Conservation (phyloP, 2,329 filamentous ascomycete genomes). For the Diaporthe eres region DNA sequence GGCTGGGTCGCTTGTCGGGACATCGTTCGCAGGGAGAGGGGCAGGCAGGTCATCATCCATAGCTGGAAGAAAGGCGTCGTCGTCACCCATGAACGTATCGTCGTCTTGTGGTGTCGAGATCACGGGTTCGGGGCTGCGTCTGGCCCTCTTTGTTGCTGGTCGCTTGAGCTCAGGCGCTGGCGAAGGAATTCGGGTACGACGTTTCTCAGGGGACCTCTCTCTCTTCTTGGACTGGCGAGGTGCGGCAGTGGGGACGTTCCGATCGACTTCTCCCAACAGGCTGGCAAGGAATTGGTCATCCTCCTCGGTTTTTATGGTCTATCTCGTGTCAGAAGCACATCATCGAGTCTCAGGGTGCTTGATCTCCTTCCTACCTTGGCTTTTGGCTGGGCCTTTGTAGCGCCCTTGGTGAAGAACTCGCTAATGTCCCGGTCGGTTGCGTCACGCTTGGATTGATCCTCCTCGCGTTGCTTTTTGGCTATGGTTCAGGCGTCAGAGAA, state of each 20-base stretch:
- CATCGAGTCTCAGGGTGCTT: neutral
- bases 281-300: slow-evolving; percentile 90
- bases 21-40: slow-evolving; percentile 56
- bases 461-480: slow-evolving; percentile 91
- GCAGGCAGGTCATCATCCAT: slow-evolving; percentile 71
- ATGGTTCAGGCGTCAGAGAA: slow-evolving; percentile 31
- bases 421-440: slow-evolving; percentile 93
- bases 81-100: slow-evolving; percentile 65
- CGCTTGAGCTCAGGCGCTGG: slow-evolving; percentile 73
- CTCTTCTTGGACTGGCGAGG: slow-evolving; percentile 72
- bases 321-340: slow-evolving; percentile 39
- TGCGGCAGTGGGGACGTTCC: slow-evolving; percentile 72
- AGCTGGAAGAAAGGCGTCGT: slow-evolving; percentile 67
- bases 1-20: slow-evolving; percentile 88
- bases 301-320: slow-evolving; percentile 85
- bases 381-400: slow-evolving; percentile 77
- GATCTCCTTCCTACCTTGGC: slow-evolving; percentile 75
- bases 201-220: slow-evolving; percentile 81
- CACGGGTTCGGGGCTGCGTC: slow-evolving; percentile 64
- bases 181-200: slow-evolving; percentile 85
- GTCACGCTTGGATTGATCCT: slow-evolving; percentile 87
- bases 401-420: slow-evolving; percentile 91
- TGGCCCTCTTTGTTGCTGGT: slow-evolving; percentile 69
- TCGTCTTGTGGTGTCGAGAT: slow-evolving; percentile 65
- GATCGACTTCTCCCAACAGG: slow-evolving; percentile 89